Conservation (phyloP, 768 basidiomycete species). For the Podaxis carcinomalis region DNA sequence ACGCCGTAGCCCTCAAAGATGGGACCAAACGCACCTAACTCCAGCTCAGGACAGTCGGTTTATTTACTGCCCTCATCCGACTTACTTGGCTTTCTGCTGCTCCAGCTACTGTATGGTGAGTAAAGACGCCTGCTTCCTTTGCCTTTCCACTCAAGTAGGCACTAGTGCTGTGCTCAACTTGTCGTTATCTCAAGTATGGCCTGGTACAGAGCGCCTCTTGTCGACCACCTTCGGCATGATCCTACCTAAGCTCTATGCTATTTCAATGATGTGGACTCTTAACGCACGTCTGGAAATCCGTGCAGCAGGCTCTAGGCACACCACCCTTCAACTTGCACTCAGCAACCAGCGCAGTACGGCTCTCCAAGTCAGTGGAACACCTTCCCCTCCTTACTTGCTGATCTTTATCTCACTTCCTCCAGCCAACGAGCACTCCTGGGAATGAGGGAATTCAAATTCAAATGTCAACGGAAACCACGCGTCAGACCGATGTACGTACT, state of each 20-base stretch:
- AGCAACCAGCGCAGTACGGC: not conserved
- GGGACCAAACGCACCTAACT: not conserved
- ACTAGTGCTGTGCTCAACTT: constrained; percentile 30
- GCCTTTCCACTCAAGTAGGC: not conserved
- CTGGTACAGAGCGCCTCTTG: constrained; percentile 20
- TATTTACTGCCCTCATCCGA: constrained; percentile 25
- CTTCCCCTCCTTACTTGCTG: not conserved
- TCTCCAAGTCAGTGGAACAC: not conserved
- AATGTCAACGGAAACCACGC: constrained; percentile 1
- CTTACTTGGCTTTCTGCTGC: constrained; percentile 29
- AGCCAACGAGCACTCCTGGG: not conserved
- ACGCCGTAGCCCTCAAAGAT: not conserved
- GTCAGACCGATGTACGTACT: not conserved
- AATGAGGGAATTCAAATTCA: not conserved
- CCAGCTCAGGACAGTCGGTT: constrained; percentile 20
- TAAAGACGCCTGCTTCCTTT: not conserved
- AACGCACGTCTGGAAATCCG: constrained; percentile 9
- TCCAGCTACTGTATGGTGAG: constrained; percentile 30
- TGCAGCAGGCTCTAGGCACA: not conserved
- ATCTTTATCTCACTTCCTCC: not conserved
- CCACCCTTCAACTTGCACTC: not conserved
- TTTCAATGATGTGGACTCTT: constrained; percentile 11
- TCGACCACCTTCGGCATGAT: constrained; percentile 25
- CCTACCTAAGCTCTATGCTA: constrained; percentile 24
- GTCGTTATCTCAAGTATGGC: constrained; percentile 27